Conservation (phyloP, 768 basidiomycete species). For the Trametes coccinea region DNA sequence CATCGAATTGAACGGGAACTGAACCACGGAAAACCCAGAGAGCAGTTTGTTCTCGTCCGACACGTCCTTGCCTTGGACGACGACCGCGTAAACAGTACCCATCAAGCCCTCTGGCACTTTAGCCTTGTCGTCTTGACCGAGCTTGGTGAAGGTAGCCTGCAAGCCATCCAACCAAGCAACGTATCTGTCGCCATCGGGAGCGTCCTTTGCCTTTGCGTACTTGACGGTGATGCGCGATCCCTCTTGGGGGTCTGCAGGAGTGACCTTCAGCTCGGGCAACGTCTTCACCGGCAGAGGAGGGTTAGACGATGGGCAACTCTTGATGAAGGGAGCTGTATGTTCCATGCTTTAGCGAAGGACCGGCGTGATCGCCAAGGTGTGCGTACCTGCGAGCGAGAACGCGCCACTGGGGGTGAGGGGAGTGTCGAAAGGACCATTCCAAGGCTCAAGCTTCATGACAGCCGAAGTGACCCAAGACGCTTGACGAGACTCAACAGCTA, state of each 20-base stretch:
- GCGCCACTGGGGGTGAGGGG: constrained; percentile 38
- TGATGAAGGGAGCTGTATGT: constrained; percentile 43
- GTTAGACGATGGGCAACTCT: constrained; percentile 49
- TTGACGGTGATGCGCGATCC: constrained; percentile 29
- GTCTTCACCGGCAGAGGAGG: constrained; percentile 48
- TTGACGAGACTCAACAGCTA: constrained; percentile 56
- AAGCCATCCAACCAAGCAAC: constrained; percentile 54
- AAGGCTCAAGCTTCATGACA: constrained; percentile 42
- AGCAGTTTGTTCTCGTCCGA: constrained; percentile 44
- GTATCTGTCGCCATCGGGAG: constrained; percentile 32
- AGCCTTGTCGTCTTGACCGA: constrained; percentile 30
- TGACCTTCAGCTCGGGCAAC: constrained; percentile 44
- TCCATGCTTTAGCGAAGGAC: background rate
- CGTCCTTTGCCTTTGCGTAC: background rate
- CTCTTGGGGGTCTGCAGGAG: constrained; percentile 32
- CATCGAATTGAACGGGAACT: constrained; percentile 20
- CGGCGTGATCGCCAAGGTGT: rapidly evolving
- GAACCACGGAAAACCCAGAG: constrained; percentile 52
- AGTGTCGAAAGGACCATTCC: constrained; percentile 49
- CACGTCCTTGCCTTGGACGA: constrained; percentile 41
- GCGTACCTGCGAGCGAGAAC: constrained; percentile 43
- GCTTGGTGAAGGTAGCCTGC: constrained; percentile 39
- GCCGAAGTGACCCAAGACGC: constrained; percentile 48
- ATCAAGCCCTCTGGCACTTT: constrained; percentile 43
- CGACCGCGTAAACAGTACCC: constrained; percentile 51